Evolutionary conservation across 306 rosid genomes (phyloP).

Genomic region (Canavalia gladiata): DNA sequence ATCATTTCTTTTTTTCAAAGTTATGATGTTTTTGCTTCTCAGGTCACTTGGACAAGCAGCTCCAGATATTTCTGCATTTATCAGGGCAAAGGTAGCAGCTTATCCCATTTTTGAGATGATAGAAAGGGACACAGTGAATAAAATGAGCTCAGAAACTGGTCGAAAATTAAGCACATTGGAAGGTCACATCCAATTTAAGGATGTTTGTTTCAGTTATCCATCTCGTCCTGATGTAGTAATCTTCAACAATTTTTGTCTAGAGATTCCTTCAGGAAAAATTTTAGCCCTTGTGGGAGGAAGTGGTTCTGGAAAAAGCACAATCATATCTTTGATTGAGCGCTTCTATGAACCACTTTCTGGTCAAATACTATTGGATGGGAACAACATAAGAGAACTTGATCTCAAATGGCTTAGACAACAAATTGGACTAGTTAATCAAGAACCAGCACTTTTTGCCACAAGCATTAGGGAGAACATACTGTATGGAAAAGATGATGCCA

Average conservation of each 20-base stretch:
- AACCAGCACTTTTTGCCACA: conserved; percentile 92
- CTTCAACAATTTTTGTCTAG: conserved; percentile 72
- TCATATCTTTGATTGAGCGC: conserved; percentile 82
- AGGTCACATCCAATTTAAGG: conserved; percentile 74
- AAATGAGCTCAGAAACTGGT: conserved; percentile 59
- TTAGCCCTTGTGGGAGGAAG: conserved; percentile 94
- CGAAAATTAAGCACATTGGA: conserved; percentile 63
- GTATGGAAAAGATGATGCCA: conserved; percentile 85
- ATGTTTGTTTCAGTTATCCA: conserved; percentile 81
- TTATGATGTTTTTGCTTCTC: conserved; percentile 31
- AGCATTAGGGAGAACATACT: conserved; percentile 85
- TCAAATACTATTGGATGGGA: conserved; percentile 68
- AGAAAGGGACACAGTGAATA: conserved; percentile 68
- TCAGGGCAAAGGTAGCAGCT: conserved; percentile 87
- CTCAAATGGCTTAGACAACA: conserved; percentile 88
- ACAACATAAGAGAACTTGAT: conserved; percentile 66
- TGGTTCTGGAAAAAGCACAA: conserved; percentile 94
- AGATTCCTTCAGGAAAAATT: conserved; percentile 82
- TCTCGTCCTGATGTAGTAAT: conserved; percentile 75
- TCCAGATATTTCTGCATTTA: conserved; percentile 81
- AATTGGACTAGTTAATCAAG: conserved; percentile 89
- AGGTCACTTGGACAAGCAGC: conserved; percentile 97
- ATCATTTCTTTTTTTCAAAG: conserved; percentile 25
- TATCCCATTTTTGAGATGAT: conserved; percentile 94
- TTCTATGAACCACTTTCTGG: conserved; percentile 93